Evolutionary conservation across 192 early-diverging fungal genomes (phyloP).

Genomic region (Coemansia sp.): DNA sequence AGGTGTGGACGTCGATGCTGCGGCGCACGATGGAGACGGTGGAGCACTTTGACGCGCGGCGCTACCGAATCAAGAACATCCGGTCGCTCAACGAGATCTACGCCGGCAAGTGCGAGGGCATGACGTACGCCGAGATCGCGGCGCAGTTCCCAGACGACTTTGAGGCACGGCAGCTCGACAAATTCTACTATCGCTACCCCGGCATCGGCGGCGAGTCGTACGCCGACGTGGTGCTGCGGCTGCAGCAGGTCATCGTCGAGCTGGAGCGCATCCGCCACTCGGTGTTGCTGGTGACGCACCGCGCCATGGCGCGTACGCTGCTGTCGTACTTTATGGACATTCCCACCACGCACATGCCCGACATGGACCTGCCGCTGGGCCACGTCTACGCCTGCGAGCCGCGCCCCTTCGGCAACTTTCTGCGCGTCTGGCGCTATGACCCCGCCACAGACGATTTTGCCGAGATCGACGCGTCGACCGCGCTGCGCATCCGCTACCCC

Average conservation of each 20-base stretch:
- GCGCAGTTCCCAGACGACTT: slow-evolving; percentile 78
- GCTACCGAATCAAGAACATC: slow-evolving; percentile 79
- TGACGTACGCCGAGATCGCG: slow-evolving; percentile 83
- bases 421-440: slow-evolving; percentile 46
- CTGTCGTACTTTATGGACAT: slow-evolving; percentile 89
- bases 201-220: slow-evolving; percentile 96
- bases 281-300: slow-evolving; percentile 88
- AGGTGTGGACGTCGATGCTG: slow-evolving; percentile 87
- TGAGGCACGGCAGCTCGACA: slow-evolving; percentile 76
- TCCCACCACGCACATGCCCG: slow-evolving; percentile 77
- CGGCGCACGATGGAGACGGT: slow-evolving; percentile 82
- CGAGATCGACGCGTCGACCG: slow-evolving; percentile 36
- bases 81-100: slow-evolving; percentile 92
- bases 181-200: slow-evolving; percentile 93
- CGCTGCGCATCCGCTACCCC: slow-evolving; percentile 46
- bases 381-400: slow-evolving; percentile 80
- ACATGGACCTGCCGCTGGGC: slow-evolving; percentile 78
- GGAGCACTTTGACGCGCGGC: slow-evolving; percentile 74
- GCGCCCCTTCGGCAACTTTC: slow-evolving; percentile 76
- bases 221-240: slow-evolving; percentile 88
- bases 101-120: slow-evolving; percentile 78
- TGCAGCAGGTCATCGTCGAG: slow-evolving; percentile 93
- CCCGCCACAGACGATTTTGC: slow-evolving; percentile 35
- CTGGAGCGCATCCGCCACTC: slow-evolving; percentile 89
- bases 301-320: slow-evolving; percentile 87